Conservation (phyloP, 352 stramenopile genomes). For the Phytophthora sp. region DNA sequence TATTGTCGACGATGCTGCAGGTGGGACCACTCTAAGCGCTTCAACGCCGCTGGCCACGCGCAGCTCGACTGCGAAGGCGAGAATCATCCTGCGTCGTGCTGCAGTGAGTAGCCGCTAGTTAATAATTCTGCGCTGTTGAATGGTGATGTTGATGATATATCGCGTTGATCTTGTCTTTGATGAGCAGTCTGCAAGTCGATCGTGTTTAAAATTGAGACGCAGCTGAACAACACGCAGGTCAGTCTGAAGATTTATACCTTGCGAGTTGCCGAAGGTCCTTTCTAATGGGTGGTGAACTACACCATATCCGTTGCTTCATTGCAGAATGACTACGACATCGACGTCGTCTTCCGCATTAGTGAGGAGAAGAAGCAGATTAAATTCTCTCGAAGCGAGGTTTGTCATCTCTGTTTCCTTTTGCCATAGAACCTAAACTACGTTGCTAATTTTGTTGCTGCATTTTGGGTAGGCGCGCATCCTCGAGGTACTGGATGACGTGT, state of each 20-base stretch:
- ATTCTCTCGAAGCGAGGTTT: slow-evolving; percentile 81
- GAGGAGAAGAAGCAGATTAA: slow-evolving; percentile 89
- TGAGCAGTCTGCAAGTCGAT: slow-evolving; percentile 80
- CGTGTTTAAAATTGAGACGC: slow-evolving; percentile 80
- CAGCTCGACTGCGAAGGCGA: slow-evolving; percentile 71
- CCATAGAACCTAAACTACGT: not conserved
- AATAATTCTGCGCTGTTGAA: not conserved
- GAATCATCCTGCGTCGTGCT: slow-evolving; percentile 67
- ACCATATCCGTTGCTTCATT: not conserved
- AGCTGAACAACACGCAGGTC: slow-evolving; percentile 78
- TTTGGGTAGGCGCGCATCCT: slow-evolving; percentile 70
- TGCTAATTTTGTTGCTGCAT: not conserved
- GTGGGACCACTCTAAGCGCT: slow-evolving; percentile 85
- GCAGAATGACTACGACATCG: slow-evolving; percentile 83
- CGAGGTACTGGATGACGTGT: slow-evolving; percentile 84
- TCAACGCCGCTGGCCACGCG: slow-evolving; percentile 61
- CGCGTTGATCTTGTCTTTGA: not conserved
- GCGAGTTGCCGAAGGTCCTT: not conserved
- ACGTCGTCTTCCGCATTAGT: slow-evolving; percentile 87
- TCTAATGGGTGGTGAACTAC: not conserved
- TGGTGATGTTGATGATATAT: not conserved
- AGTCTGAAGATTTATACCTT: slow-evolving; percentile 1
- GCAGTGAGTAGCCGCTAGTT: slow-evolving; percentile 50
- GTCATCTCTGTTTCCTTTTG: not conserved
- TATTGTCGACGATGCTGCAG: slow-evolving; percentile 31